Evolutionary conservation across 768 basidiomycete genomes (phyloP), one percentile per base, ranked within the genome.

Genomic region (Xanthoconium purpureum): DNA sequence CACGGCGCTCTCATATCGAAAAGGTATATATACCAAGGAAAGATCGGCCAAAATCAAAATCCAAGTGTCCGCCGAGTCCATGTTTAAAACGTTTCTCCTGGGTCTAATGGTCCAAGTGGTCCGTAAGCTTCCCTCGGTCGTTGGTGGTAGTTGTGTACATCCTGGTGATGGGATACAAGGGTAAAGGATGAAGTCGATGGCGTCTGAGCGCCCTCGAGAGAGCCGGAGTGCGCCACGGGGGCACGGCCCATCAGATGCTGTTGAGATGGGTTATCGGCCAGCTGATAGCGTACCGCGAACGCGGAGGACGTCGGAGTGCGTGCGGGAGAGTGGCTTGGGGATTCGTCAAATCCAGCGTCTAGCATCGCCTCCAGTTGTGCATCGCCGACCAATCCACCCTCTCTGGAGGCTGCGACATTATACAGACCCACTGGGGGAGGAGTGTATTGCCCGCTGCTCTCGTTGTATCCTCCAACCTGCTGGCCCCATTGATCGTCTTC

Each of bases 401-500:
- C 61, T 6, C 57, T 52, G 11, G 50, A 29, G 2, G 52, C 24
- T 35, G 80, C 74, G 64, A 74, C 69, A 12, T 77, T 75, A 24
- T 80, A 73, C 8, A 94, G 77, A 2, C 81, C 89, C n/a, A 84
- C 78, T 12, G 94, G 94, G 0, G 95, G 94, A 6, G 91, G 90
- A 35, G 93, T 89, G 63, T 86, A 94, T 63, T 85, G 81, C 30
- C 75, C 60, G 69, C 82, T 83, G 67, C 90, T 78, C 71, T 98
- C 95, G 71, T 98, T 96, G 74, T 98, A 98, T 46, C 83, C 92
- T 12, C 96, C 95, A 52, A 99, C 94, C 71, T 99, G 95, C 5
- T 83, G 77, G 4, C 94, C 94, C 94, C 95, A 99, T 35, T 93
- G 87, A 66, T 98, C 96, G 42, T 96, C 94, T 36, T 98, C 96